Base-by-base conservation (phyloP, 1,284 basidiomycete species). In the Moesziomyces antarcticus region DNA sequence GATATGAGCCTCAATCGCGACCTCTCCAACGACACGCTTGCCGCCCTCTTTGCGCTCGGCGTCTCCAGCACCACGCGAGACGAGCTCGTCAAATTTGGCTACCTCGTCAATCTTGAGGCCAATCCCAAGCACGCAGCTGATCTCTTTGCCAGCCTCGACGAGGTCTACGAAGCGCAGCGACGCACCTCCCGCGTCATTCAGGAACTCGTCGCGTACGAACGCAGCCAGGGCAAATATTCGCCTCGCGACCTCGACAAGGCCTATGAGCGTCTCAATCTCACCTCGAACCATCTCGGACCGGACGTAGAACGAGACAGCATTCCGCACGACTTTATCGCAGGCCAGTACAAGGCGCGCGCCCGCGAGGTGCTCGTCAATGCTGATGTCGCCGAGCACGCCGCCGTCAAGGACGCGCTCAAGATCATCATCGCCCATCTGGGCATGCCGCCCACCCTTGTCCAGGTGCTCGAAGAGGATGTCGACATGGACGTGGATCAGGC, bases 401-500 rank as follows among this genome's bases (percentile, higher is more conserved):
- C 62, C 1, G 59, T 68, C 43, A 66, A 71, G 53, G 70, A 73
- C 2, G 69, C 73, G 30, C 59, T 78, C 43, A 50, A 56, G 16
- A 43, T 65, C 46, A 59, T 75, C 58, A 47, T 59, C 13, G 2
- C 25, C 9, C 46, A 56, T 42, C 64, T 62, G 13, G 66, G 63
- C 16, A 52, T 62, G 20, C 64, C 71, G 4, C 42, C 54, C 9
- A 51, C 48, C 14, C 57, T 76, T 5, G 51, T 57, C 16, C 52
- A 70, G 24, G 61, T 55, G 27, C 45, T 65, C 16, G 50, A 65
- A 13, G 59, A 67, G 24, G 52, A 56, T 11, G 54, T 75, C 40
- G 68, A 72, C 6, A 75, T 93, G 88, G 90, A 89, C 45, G 88
- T 90, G 7, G 88, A 89, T 42, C 87, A 88, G 73, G 93, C 93